Evolutionary conservation across 805 yeast species (phyloP), one percentile per base, ranked within the genome.

Genomic region (Starmerella apis): DNA sequence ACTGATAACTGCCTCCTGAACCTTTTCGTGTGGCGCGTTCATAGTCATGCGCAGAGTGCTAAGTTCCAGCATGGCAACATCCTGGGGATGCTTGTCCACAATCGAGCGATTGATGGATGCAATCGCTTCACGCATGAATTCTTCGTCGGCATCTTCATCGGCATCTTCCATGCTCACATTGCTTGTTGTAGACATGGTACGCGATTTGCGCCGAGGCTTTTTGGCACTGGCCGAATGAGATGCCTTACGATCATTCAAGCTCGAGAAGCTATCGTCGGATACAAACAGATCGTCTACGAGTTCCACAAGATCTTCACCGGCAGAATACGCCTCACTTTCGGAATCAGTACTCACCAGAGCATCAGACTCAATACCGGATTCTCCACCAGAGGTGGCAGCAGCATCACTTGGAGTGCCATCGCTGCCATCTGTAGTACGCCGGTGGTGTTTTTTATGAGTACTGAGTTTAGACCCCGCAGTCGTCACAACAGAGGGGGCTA

Each of bases 21-120:
- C 96, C 62, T 88, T 95, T 61, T 86, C 94, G 66, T 92, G 90
- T 0, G 92, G 77, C 16, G 87, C 98, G 64, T 92, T 86, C 92
- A 88, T 83, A 61, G 96, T 86, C 98, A 92, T 90, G 68, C 97
- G 77, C 62, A 92, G 73, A 0, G 98, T 92, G 64, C 90, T 90
- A 60, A 92, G 75, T 68, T 92, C 98, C 52, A 92, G 70, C 56
- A 86, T 69, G 0, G 98, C 96, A 13, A 95, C 88, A 63, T 90
- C 96, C 53, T 86, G 73, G 61, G 85, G 94, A 66, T 92, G 98
- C 65, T 86, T 84, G 61, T 88, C 82, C 58, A 84, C 90, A 66
- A 92, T 76, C 1, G 98, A 94, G 63, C 98, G 76, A 59, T 81
- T 86, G 28, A 92, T 84, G 0, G 96, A 86, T 10, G 94, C 96